phyloP scores from a whole-genome alignment of 169 alveolate species.

The Plasmodium coatneyi region DNA sequence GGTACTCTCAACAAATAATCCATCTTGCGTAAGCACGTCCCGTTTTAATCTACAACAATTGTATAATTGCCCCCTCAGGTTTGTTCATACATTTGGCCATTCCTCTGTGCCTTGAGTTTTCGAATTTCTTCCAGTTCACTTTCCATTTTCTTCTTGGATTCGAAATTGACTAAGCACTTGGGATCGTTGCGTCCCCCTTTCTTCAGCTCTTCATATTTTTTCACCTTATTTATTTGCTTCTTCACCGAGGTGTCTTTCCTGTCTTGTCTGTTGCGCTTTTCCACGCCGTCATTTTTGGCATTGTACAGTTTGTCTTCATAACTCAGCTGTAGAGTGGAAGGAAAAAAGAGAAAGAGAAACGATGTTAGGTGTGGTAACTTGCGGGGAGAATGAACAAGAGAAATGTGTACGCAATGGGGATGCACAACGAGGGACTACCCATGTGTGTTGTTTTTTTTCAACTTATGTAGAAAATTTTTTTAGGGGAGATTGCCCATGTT shows the following conservation, averaged over 20 bases:
- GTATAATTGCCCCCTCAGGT: not conserved
- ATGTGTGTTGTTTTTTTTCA: not conserved
- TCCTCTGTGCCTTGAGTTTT: slow-evolving; percentile 29
- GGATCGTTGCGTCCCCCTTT: slow-evolving; percentile 31
- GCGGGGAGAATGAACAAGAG: not conserved
- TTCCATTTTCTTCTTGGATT: slow-evolving; percentile 58
- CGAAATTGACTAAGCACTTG: slow-evolving; percentile 41
- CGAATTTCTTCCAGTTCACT: slow-evolving; percentile 58
- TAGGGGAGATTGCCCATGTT: not conserved
- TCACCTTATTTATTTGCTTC: slow-evolving; percentile 43
- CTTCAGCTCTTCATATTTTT: slow-evolving; percentile 49
- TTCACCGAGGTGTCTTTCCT: slow-evolving; percentile 12
- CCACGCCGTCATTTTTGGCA: slow-evolving; percentile 65
- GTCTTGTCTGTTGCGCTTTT: slow-evolving; percentile 51
- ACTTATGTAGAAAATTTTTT: not conserved
- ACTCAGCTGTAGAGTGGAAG: not conserved
- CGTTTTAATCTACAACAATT: not conserved
- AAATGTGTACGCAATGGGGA: not conserved
- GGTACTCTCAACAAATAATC: not conserved
- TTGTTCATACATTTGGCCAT: not conserved
- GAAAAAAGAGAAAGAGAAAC: not conserved
- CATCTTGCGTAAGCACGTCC: not conserved
- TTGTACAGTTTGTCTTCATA: slow-evolving; percentile 55
- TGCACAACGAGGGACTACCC: not conserved
- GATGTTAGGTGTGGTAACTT: not conserved